Base-by-base conservation (phyloP, 257 asterid species). In the Solanum pinnatisectum region DNA sequence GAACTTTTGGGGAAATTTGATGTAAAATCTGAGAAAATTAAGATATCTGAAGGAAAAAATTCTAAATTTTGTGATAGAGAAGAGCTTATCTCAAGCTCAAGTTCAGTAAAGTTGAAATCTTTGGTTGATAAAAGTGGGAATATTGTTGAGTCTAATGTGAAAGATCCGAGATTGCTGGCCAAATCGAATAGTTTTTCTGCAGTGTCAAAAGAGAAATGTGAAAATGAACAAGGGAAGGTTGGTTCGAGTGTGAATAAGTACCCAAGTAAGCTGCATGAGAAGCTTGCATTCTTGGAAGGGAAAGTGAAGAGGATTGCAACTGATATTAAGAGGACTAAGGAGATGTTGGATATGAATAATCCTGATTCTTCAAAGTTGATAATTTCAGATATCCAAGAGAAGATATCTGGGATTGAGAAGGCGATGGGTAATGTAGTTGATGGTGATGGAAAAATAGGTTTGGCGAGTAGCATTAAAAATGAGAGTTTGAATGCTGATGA, bases 221-320 rank as follows among this genome's bases (percentile, higher is more conserved):
- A 83, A 32, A 88, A n/a, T 84, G 92, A 82, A 35, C 89, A 84
- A 86, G 87, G 88, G 36, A 84, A 72, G 82, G 44, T 82, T 49
- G 37, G 85, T 36, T 25, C 18, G 27, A 33, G 90, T 78, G 85
- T 60, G 36, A 90, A 87, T 73, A 93, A 93, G 90, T 90, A 92
- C 82, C 93, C 94, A 0, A 94, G 96, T 88, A 93, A 94, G 89
- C 91, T 95, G 59, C 97, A 92, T 1, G 98, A 94, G 87, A 95
- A 95, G 91, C 98, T 95, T 87, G 97, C 98, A 0, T 92, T 91
- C 89, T 87, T 95, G 90, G 98, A 95, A 92, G 98, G 98, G 40
- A 95, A 94, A 87, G 98, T 95, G 88, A 94, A 92, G 90, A 92
- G 95, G 90, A 94, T 95, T 88, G 96, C 98, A 8, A 87, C 95